Evolutionary conservation across 129 eudicot species (phyloP), one percentile per base, ranked within the genome.

Genomic region (Pittosporum tobira): DNA sequence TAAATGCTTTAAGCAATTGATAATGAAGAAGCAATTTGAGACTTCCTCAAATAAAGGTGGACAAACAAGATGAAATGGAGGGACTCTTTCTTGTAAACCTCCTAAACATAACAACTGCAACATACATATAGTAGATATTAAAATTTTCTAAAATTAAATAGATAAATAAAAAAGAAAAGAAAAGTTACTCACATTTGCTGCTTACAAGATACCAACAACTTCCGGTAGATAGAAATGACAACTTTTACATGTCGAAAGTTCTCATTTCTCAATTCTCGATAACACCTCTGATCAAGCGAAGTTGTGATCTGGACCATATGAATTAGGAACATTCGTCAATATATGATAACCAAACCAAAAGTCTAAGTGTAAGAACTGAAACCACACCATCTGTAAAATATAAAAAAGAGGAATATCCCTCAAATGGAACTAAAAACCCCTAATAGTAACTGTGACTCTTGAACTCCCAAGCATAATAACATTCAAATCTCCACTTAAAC

Each of bases 181-280:
- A n/a, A n/a, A n/a, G n/a, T n/a, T n/a, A 76, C 95, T 82, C 81
- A 86, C 95, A 79, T 81, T 76, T 86, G 95, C 68, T 86, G 81
- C 69, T 71, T 80, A 77, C 90, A 86, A 62, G 89, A 76, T 67
- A 73, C 59, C 58, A 81, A 26, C 84, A 86, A 70, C 81, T 86
- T 86, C 65, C 95, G 74, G 72, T 86, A 86, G 66, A 86, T 72
- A 69, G 73, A 69, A 72, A 86, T 82, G 67, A 86, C 82, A 58
- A 66, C 79, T 79, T 78, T 79, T 59, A 79, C 90, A 70, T 76
- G 71, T 63, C 71, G 68, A 63, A 76, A 59, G 74, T 76, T 81
- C 63, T 77, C 84, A 71, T 63, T 71, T 66, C 95, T 86, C 76
- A 86, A 67, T 63, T 86, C 95, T 81, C 77, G 65, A 57, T 82